phyloP scores from a whole-genome alignment of 176 grass and related monocot genomes.

The bread wheat (Triticum aestivum) region IWGSC_CS_RefSeq_v2.1 NC_057811.1:243200051-243200550 shows the following conservation, averaged over 20 bases:
- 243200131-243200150: slow-evolving; percentile 31
- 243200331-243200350: slow-evolving; percentile 95
- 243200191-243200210: neutral
- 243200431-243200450: slow-evolving; percentile 29
- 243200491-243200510: slow-evolving; percentile 14
- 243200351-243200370: slow-evolving; percentile 88
- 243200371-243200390: slow-evolving; percentile 93
- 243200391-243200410: slow-evolving; percentile 89
- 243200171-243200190: neutral
- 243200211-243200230: neutral
- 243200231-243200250: neutral
- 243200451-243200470: slow-evolving; percentile 17
- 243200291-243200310: neutral
- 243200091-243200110: slow-evolving; percentile 88
- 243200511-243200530: neutral
- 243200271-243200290: neutral
- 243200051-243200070: slow-evolving; percentile 85
- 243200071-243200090: slow-evolving; percentile 95
- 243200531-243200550: no score
- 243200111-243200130: slow-evolving; percentile 69
- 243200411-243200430: slow-evolving; percentile 79
- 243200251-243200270: neutral
- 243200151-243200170: slow-evolving; percentile 19
- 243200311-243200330: slow-evolving; percentile 51
- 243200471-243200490: slow-evolving; percentile 28